Percentiles rank a stretch among this genome's conserved stretches.
phyloP scores from a whole-genome alignment of 2,329 filamentous ascomycete genomes.

The Dothideomycetes sp. region DNA sequence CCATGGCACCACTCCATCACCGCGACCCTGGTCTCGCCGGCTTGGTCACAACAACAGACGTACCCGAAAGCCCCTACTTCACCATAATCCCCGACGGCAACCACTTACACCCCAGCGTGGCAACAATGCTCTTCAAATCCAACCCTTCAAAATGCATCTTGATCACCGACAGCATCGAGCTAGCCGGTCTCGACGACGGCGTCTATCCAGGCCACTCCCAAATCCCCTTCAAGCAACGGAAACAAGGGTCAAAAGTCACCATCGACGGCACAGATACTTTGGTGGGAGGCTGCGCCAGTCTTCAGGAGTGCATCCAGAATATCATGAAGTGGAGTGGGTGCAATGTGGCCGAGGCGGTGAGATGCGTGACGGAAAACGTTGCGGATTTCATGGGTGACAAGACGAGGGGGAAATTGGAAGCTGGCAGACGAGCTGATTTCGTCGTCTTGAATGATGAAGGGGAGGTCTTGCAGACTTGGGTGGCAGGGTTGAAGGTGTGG shows the following conservation, averaged over 20 bases:
- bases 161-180: slow-evolving; percentile 47
- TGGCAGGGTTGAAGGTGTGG: slow-evolving; percentile 41
- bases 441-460: slow-evolving; percentile 39
- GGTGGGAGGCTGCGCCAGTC: slow-evolving; percentile 43
- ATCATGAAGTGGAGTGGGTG: slow-evolving; percentile 39
- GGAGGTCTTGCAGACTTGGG: slow-evolving; percentile 43
- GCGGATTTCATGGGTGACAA: slow-evolving; percentile 41
- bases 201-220: slow-evolving; percentile 44
- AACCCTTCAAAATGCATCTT: slow-evolving; percentile 41
- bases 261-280: slow-evolving; percentile 46
- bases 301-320: slow-evolving; percentile 44
- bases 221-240: slow-evolving; percentile 42
- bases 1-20: slow-evolving; percentile 43
- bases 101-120: slow-evolving; percentile 44
- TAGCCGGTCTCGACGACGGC: slow-evolving; percentile 44
- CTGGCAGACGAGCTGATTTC: slow-evolving; percentile 41
- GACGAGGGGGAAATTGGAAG: slow-evolving; percentile 35
- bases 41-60: slow-evolving; percentile 24
- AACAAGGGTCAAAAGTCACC: slow-evolving; percentile 40
- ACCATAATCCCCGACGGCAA: slow-evolving; percentile 46
- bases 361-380: slow-evolving; percentile 43
- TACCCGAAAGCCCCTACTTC: slow-evolving; percentile 35
- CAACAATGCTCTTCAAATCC: slow-evolving; percentile 40
- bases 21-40: slow-evolving; percentile 44
- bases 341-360: slow-evolving; percentile 39